Evolutionary conservation across 1,139 yeast species (phyloP).

Genomic region (Martiniozyma asiatica): DNA sequence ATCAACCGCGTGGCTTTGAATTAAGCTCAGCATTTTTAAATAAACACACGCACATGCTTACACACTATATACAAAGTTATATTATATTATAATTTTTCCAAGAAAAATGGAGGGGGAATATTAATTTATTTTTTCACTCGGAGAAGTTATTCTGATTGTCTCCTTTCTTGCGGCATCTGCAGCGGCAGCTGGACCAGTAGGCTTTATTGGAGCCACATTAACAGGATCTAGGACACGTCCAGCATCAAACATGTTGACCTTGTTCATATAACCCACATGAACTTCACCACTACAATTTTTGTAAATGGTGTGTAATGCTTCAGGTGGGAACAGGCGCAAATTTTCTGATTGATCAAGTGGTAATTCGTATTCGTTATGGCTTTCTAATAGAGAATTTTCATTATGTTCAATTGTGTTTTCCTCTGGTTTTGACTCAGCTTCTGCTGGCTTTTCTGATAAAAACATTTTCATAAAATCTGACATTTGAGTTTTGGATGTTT

Average conservation of each 20-base stretch:
- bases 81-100: too few species aligned
- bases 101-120: too few species aligned
- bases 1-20: too few species aligned
- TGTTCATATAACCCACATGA: conserved; percentile 10
- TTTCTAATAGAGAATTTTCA: background rate
- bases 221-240: conserved; percentile 4
- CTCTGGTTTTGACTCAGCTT: conserved; percentile 2
- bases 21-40: too few species aligned
- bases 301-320: conserved; percentile 9
- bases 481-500: background rate
- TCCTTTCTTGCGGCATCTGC: too few species aligned
- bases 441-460: conserved; percentile 3
- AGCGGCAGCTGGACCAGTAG: too few species aligned
- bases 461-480: conserved; percentile 4
- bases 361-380: background rate
- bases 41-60: too few species aligned
- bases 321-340: conserved; percentile 9
- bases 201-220: conserved; percentile 3
- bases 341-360: conserved; percentile 3
- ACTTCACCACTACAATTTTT: conserved; percentile 11
- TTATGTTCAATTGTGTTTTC: background rate
- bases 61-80: too few species aligned
- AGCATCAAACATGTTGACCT: conserved; percentile 6
- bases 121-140: too few species aligned
- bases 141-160: too few species aligned